phyloP scores from a whole-genome alignment of 352 stramenopile species.

The Blastocystis sp. region DNA sequence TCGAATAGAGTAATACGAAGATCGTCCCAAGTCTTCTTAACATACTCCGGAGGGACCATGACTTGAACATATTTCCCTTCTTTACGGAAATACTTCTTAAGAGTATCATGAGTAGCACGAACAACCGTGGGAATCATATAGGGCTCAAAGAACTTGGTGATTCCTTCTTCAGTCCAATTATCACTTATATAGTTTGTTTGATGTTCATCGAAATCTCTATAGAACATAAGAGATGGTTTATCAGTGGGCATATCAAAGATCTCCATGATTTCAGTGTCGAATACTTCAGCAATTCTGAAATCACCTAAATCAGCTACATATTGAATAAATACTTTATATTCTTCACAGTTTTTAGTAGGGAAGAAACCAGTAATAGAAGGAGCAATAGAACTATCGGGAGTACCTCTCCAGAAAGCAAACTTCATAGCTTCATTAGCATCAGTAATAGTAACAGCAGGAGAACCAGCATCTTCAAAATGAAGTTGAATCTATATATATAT shows the following conservation, averaged over 20 bases:
- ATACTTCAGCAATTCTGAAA: not conserved
- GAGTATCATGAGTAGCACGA: constrained; percentile 2
- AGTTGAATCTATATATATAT: constrained; percentile 24
- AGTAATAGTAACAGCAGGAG: constrained; percentile 14
- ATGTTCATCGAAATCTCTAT: constrained; percentile 31
- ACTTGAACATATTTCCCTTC: constrained; percentile 20
- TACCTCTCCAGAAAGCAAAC: constrained; percentile 36
- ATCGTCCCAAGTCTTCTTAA: constrained; percentile 3
- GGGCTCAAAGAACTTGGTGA: not conserved
- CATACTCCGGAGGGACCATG: not conserved
- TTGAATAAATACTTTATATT: constrained; percentile 16
- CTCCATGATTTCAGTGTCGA: constrained; percentile 17
- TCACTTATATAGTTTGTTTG: constrained; percentile 18
- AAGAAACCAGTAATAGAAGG: constrained; percentile 31
- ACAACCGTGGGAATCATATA: constrained; percentile 11
- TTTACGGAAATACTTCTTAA: constrained; percentile 15
- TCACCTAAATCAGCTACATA: constrained; percentile 11
- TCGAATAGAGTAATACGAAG: too few relatives aligned
- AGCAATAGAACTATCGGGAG: constrained; percentile 13
- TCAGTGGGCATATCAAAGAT: not conserved
- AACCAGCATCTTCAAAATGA: constrained; percentile 12
- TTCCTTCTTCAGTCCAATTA: constrained; percentile 2
- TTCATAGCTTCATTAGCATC: not conserved
- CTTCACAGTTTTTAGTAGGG: not conserved
- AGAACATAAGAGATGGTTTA: constrained; percentile 22